Evolutionary conservation across 768 basidiomycete species (phyloP).

Genomic region (Podaxis sp.): DNA sequence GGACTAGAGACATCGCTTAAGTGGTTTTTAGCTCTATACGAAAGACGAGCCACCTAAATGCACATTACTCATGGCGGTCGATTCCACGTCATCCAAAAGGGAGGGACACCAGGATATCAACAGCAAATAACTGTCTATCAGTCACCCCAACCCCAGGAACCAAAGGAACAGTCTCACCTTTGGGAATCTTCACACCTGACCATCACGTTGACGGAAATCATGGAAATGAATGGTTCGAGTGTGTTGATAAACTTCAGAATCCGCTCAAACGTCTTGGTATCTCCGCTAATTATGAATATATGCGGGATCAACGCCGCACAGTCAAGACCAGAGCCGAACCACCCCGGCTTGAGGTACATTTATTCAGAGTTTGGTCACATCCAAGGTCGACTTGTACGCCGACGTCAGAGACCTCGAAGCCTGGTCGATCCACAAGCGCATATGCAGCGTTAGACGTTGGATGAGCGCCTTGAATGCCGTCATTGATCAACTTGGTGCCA

Average conservation of each 20-base stretch:
- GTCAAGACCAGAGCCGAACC: not conserved
- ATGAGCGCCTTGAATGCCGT: slow-evolving; percentile 33
- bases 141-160: not conserved
- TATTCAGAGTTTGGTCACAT: slow-evolving; percentile 30
- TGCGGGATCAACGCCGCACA: not conserved
- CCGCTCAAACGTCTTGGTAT: slow-evolving; percentile 31
- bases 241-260: slow-evolving; percentile 30
- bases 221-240: slow-evolving; percentile 28
- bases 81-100: no score
- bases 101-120: no score
- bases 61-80: no score
- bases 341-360: slow-evolving; percentile 29
- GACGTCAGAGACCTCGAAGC: slow-evolving; percentile 28
- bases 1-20: slow-evolving; percentile 20
- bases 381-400: slow-evolving; percentile 34
- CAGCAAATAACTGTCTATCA: no score
- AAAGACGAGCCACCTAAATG: no score
- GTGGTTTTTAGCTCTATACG: not conserved
- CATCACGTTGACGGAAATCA: slow-evolving; percentile 31
- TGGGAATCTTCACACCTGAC: slow-evolving; percentile 29
- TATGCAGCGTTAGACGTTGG: slow-evolving; percentile 32
- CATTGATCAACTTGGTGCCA: slow-evolving; percentile 33
- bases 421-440: slow-evolving; percentile 31
- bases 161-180: slow-evolving; percentile 19
- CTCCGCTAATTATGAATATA: slow-evolving; percentile 23